Conservation (phyloP, 805 yeast species). For the Candida yuanshanica region DNA sequence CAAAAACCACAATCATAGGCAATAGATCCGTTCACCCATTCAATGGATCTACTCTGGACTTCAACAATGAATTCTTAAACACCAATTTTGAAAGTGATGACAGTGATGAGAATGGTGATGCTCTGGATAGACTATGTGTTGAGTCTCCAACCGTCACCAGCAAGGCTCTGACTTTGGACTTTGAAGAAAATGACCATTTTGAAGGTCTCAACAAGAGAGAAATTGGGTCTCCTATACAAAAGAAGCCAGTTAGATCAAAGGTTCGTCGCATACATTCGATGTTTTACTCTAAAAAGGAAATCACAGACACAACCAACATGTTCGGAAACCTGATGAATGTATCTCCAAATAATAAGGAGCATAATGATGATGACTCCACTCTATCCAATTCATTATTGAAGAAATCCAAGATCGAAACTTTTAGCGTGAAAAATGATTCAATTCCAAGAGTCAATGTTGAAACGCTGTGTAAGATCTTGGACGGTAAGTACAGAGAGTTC, state of each 20-base stretch:
- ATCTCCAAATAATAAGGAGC: conserved; percentile 10
- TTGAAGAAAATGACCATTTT: conserved; percentile 8
- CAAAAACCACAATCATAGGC: conserved; percentile 12
- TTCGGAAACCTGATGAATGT: conserved; percentile 22
- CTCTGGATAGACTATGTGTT: conserved; percentile 20
- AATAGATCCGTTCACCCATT: conserved; percentile 13
- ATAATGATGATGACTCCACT: conserved; percentile 10
- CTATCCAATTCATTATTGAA: conserved; percentile 16
- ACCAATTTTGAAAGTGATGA: conserved; percentile 10
- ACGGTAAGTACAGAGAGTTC: conserved; percentile 44
- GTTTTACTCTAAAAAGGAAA: conserved; percentile 54
- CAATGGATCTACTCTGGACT: conserved; percentile 16
- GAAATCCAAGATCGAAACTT: conserved; percentile 35
- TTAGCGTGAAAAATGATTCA: conserved; percentile 48
- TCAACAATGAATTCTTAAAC: conserved; percentile 8
- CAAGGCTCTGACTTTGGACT: conserved; percentile 3
- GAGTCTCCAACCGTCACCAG: conserved; percentile 24
- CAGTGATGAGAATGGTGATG: conserved; percentile 7
- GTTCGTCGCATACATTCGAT: conserved; percentile 63
- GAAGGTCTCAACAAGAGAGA: conserved; percentile 23
- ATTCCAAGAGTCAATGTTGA: conserved; percentile 61
- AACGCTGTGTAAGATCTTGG: conserved; percentile 52
- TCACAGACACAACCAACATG: conserved; percentile 31
- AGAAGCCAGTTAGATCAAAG: conserved; percentile 28
- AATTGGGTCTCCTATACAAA: conserved; percentile 36